Base-by-base conservation (phyloP, 148 eudicot genomes). In the Polygonum aviculare region DNA sequence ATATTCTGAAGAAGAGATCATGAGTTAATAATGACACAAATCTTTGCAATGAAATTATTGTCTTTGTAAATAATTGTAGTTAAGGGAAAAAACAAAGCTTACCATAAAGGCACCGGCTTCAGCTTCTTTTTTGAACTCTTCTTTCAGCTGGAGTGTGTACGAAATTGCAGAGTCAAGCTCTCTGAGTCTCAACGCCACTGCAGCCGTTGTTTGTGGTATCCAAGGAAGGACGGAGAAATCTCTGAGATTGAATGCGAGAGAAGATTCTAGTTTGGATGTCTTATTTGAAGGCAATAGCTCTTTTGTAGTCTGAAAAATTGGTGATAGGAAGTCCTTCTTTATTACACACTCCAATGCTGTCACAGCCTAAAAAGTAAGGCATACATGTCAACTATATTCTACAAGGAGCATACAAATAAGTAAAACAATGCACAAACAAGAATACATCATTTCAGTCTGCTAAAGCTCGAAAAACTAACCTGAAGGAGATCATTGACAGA, bases 201-300 rank as follows among this genome's bases (percentile, higher is more conserved):
- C 98, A 79, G 93, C 82, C 59, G 87, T 87, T 35, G 97, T 94
- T 79, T 87, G 90, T 47, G 98, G 97, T 67, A 93, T 60, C 98
- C 98, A 93, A 36, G 96, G 98, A 79, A 89, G 94, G 35, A 89
- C 88, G 76, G 86, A 38, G 74, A 83, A 84, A 47, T 69, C 62
- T 15, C 83, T 87, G 26, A 77, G 75, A 62, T 49, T 47, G 39
- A 79, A 77, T 39, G 59, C 75, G 75, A 48, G 74, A 79, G 77
- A 67, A 76, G 76, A 78, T 77, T 26, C 79, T 60, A 69, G 62
- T 71, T 78, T 88, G 22, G 76, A 22, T 31, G 63, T 78, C 75
- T 78, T 76, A 79, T 77, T 36, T 19, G 86, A 81, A 55, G 83
- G 87, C 83, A 88, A 77, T 48, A 87, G 54, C 26, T 89, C 94